Base-by-base conservation (phyloP, 345 rosid genomes). In the Moricandia arvensis region DNA sequence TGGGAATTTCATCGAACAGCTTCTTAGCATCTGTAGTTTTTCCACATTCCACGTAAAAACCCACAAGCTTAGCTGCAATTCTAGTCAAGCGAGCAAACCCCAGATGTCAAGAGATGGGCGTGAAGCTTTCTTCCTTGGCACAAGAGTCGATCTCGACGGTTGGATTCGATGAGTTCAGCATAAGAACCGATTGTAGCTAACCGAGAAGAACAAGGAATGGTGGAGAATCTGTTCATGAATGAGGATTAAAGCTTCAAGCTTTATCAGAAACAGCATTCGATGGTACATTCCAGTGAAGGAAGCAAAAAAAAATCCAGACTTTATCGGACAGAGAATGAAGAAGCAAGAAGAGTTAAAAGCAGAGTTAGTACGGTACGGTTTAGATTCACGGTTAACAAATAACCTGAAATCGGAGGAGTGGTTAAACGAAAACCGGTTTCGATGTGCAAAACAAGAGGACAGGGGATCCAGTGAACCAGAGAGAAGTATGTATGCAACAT, bases 1-100 rank as follows among this genome's bases (percentile, higher is more conserved):
- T 35, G 7, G 91, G 90, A 74, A 91, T 87, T 86, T 76, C 69
- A 68, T 91, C 96, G 71, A 94, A 94, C 91, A 91, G 29, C 26
- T 86, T 88, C 38, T 83, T 86, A 5, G 97, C 96, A 67, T 75
- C 67, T 1, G 24, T 2, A 30, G 80, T 11, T 37, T 77, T 80
- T 10, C 79, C 87, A 65, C 86, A 82, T 54, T 85, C 83, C 0
- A 75, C 53, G 31, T 47, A 47, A n/a, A 47, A 47, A 0, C 8
- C 7, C 53, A 49, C 57, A 49, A 91, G 87, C 82, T 87, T 87
- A 78, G 85, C 71, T 47, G 89, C 86, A 15, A 85, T 66, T 45
- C 66, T 75, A 33, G 84, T 78, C 55, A 64, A 66, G 4, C 59
- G 45, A 63, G 82, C 41, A 30, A 30, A 85, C 38, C 8, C 93